These are phyloP conservation scores for Pseudogymnoascus sp. DNA, from an alignment of 2,329 filamentous ascomycete species.

Conservation along the genomic window DNA sequence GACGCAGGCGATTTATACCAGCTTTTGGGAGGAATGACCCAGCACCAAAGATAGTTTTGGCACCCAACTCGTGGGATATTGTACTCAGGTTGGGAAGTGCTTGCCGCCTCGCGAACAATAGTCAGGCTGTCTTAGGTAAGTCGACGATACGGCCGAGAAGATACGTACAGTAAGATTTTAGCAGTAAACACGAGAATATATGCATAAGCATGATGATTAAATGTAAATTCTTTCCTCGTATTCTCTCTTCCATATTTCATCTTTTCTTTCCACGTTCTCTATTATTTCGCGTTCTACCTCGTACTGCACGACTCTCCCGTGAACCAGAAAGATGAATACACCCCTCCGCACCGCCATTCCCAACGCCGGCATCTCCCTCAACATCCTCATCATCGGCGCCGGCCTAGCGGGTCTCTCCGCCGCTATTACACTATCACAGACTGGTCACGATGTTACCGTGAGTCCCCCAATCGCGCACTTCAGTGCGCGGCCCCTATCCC, in stretches of 20 bases:
- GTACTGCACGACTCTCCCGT: background rate
- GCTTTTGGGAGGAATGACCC: background rate
- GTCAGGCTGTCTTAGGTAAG: background rate
- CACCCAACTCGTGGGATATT: background rate
- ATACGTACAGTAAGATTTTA: conserved; percentile 3
- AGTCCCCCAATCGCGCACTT: background rate
- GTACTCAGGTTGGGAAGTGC: too few relatives aligned
- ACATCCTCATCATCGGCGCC: conserved; percentile 27
- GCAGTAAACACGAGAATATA: background rate
- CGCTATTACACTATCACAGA: conserved; percentile 9
- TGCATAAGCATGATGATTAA: background rate
- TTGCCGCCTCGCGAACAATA: background rate
- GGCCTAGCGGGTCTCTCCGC: conserved; percentile 36
- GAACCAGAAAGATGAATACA: background rate
- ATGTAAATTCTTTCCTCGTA: background rate
- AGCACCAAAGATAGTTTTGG: background rate
- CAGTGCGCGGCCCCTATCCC: background rate
- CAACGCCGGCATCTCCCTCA: background rate
- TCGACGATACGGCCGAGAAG: background rate
- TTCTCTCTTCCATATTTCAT: background rate
- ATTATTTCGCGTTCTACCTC: background rate
- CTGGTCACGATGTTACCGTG: conserved; percentile 29
- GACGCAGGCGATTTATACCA: background rate
- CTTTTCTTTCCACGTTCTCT: background rate
- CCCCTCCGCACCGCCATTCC: background rate